Base-by-base conservation (phyloP, 1,284 basidiomycete species). In the Tremellales sp. region DNA sequence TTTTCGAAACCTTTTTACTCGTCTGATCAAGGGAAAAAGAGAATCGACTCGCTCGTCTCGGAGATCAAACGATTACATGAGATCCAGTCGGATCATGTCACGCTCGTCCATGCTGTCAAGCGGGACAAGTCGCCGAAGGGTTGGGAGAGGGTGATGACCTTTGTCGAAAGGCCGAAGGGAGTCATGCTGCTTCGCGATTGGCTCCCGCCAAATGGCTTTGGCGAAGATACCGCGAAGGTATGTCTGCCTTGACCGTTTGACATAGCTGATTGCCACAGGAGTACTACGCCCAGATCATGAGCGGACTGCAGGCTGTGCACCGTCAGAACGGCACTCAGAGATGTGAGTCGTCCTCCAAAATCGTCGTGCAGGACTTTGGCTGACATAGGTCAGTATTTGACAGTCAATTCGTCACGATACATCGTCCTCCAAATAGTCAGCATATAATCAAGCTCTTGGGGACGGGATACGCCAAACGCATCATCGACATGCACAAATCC, bases 401-500 rank as follows among this genome's bases (percentile, higher is more conserved):
- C 35, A 60, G 64, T 2, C 68, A 72, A 40, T 62, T 60, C 23
- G 49, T 68, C 31, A 44, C 67, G 19, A 48, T 75, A 3, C 53
- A 58, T 11, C 56, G 63, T 8, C 43, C 53, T 3, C 24, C 44
- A 2, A 48, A 48, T 3, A 65, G 63, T 12, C 60, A 58, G 15
- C 58, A 50, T 13, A 44, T 56, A 5, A 45, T 69, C 49, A 72
- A 72, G 49, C 58, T 76, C 3, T 51, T 62, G 1, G 73, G 72
- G 1, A 67, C 72, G 0, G 61, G 61, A 15, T 76, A 71, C 49
- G 65, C 69, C 3, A 49, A 64, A 8, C 57, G 65, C 0, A 64
- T 76, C 35, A 54, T 64, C 22, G 74, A 76, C 49, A 60, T 72
- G 41, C 67, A 76, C 50, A 57, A 69, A 13, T 75, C 74, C 0